Percentiles rank a stretch among this genome's conserved stretches.
phyloP scores from a whole-genome alignment of 2,329 filamentous ascomycete genomes.

The Beauveria bassiana region DNA sequence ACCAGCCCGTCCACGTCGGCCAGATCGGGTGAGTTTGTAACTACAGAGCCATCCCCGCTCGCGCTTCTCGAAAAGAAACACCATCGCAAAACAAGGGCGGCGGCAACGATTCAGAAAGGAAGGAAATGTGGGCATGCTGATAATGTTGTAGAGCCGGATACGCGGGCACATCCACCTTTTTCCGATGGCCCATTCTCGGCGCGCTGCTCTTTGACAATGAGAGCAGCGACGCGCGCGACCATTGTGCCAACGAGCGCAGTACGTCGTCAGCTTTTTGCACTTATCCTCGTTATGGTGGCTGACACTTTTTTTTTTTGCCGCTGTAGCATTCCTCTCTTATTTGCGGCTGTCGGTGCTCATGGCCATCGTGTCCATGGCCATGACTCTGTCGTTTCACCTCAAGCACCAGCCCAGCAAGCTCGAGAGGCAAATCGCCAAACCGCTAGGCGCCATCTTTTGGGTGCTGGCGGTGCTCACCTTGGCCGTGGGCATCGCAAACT shows the following conservation, averaged over 20 bases:
- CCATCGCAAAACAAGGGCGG: not conserved
- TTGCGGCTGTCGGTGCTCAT: constrained; percentile 85
- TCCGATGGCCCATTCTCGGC: constrained; percentile 54
- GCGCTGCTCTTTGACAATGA: constrained; percentile 68
- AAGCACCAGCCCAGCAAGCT: constrained; percentile 60
- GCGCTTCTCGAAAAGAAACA: no score
- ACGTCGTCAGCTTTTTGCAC: constrained; percentile 13
- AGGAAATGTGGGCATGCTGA: not conserved
- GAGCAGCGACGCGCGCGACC: constrained; percentile 66
- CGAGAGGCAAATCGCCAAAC: constrained; percentile 71
- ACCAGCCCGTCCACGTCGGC: constrained; percentile 37
- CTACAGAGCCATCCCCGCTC: not conserved
- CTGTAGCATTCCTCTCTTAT: constrained; percentile 74
- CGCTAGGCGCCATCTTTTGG: constrained; percentile 87
- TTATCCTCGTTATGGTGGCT: not conserved
- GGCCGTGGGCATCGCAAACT: constrained; percentile 72
- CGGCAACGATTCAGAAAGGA: not conserved
- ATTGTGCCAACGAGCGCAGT: constrained; percentile 74
- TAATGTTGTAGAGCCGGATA: constrained; percentile 14
- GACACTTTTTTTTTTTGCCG: not conserved
- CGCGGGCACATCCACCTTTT: constrained; percentile 39
- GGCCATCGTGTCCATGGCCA: constrained; percentile 80
- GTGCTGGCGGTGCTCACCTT: constrained; percentile 69
- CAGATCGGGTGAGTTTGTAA: constrained; percentile 27
- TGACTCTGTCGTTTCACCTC: constrained; percentile 88